Base-by-base conservation (phyloP, 768 basidiomycete species). In the Saitozyma sp. region DNA sequence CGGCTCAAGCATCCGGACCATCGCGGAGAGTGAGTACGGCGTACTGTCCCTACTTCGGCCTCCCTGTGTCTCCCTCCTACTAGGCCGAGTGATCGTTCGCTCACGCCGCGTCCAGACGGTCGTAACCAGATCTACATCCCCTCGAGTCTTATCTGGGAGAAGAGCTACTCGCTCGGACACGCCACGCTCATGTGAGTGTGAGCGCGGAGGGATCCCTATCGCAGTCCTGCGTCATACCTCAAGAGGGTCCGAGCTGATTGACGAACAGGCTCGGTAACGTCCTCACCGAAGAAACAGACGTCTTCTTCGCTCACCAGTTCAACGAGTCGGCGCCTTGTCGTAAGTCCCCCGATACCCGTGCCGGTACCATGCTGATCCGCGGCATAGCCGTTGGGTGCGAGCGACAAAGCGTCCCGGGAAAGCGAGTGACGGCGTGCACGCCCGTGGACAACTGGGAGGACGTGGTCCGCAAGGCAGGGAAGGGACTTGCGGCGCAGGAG, bases 121-220 rank as follows among this genome's bases (percentile, higher is more conserved):
- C 67, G 65, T 50, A 70, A 68, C 55, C 76, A 69, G 56, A 76
- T 76, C 52, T 76, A 71, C 64, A 67, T 76, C 39, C 74, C 74
- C 5, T 76, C 74, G 0, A 60, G 62, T 8, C 29, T 63, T n/a
- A 63, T 76, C 29, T 70, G 72, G 62, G 60, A 68, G 37, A 73
- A 73, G 16, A 65, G 61, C 4, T 73, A 71, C 56, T 66, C 65
- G 3, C 53, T 76, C 2, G 68, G 69, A 6, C 67, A 69, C 56
- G 63, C 63, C 9, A 68, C 72, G 1, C 50, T 64, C 19, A 66
- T 69, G 68, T 64, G 37, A 45, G 66, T 63, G 5, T 14, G 29
- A 29, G 29, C 29, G 29, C 29, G 29, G 29, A 29, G 29, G 29
- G 2, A 29, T 29, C 29, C 7, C 41, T 10, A 9, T 29, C 29